Evolutionary conservation across 1,139 yeast species (phyloP), one percentile per base, ranked within the genome.

Genomic region (Hyphopichia pseudoburtonii): DNA sequence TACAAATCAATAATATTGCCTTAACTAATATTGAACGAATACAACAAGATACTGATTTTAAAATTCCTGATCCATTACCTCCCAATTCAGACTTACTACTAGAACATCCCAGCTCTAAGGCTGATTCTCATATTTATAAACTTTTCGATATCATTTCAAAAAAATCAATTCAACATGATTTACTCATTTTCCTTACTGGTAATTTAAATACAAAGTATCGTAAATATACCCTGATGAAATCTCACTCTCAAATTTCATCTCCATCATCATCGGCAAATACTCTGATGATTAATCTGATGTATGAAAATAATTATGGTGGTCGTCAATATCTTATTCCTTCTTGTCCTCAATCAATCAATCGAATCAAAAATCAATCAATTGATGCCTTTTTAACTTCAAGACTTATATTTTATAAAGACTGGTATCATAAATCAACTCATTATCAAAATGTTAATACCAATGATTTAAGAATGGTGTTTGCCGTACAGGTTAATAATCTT

Each of bases 341-440:
- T n/a, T n/a, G n/a, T n/a, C 51, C 1, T 54, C 60, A 3, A 44
- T 46, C 6, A 34, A 14, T 26, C 6, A 21, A 21, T 7, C 9
- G 9, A 7, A 21, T 10, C 28, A 26, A 19, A 26, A 24, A 14
- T 11, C 28, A 25, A 21, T 38, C 43, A 9, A 32, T 52, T 28
- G 57, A 58, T 23, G 43, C 59, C 12, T 49, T 52, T 12, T 43
- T 65, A 17, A 51, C 60, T 1, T 48, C 60, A 3, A 48, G 68
- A 28, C 41, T 66, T 3, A 37, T 64, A 4, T 65, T 70, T 38
- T 67, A 57, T 48, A 56, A 54, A 28, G 74, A 67, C 41, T 67
- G 73, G 73, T 62, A 55, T 46, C 60, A 56, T 35, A 57, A 58
- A 16, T 44, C 64, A 15, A 56, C 60, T 1, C 57, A 54, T 30